Conservation (phyloP, 148 eudicot species). For the Rhododendron ferrugineum region DNA sequence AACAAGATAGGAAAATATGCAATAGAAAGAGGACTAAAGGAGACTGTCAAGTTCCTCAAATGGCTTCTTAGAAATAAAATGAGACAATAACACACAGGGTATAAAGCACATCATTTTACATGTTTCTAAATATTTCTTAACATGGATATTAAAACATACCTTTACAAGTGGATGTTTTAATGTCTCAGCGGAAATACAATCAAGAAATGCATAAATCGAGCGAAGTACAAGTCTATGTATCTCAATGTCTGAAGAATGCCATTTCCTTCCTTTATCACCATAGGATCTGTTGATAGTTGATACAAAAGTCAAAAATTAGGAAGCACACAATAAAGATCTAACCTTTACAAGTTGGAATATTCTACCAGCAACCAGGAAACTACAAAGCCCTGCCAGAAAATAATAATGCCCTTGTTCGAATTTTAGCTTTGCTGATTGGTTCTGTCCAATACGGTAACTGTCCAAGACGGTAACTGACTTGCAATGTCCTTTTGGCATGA, state of each 20-base stretch:
- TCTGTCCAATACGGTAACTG: not conserved
- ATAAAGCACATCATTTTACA: not conserved
- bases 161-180: conserved; percentile 61
- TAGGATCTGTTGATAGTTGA: conserved; percentile 33
- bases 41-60: not conserved
- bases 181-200: conserved; percentile 49
- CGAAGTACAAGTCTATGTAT: conserved; percentile 68
- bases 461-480: not conserved
- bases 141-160: conserved; percentile 28
- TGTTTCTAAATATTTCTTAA: not conserved
- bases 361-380: not conserved
- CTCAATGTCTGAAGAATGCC: conserved; percentile 61
- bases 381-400: not conserved
- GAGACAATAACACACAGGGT: not conserved
- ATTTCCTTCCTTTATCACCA: conserved; percentile 39
- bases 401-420: not conserved
- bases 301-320: not conserved
- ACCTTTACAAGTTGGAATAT: not conserved
- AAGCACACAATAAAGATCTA: not conserved
- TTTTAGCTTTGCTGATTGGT: not conserved
- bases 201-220: conserved; percentile 71
- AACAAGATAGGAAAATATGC: not conserved
- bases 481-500: not conserved
- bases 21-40: not conserved
- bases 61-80: not conserved